These are phyloP conservation scores for Botrytis byssoidea DNA, from an alignment of 2,329 filamentous ascomycete genomes.

Conservation along the genomic window DNA sequence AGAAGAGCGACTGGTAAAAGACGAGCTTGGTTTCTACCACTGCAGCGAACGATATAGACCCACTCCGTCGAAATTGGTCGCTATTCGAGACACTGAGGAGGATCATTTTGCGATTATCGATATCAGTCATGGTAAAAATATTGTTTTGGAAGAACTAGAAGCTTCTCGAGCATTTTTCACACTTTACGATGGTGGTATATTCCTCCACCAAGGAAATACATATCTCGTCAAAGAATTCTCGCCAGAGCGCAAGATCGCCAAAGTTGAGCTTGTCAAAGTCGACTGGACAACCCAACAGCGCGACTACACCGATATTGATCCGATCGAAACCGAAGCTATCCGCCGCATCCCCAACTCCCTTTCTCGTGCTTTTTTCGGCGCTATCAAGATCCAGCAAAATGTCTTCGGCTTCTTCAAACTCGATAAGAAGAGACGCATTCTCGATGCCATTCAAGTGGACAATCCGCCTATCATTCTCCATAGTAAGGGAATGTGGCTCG, in stretches of 20 bases:
- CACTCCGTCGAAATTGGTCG: conserved; percentile 75
- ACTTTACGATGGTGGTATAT: conserved; percentile 95
- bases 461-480: conserved; percentile 85
- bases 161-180: conserved; percentile 93
- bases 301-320: conserved; percentile 92
- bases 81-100: conserved; percentile 85
- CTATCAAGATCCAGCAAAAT: conserved; percentile 80
- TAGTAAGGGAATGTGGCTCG: conserved; percentile 93
- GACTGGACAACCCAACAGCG: conserved; percentile 94
- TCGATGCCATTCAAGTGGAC: conserved; percentile 90
- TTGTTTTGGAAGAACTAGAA: conserved; percentile 92
- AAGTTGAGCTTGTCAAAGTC: conserved; percentile 84
- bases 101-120: conserved; percentile 95
- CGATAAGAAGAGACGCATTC: conserved; percentile 78
- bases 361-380: conserved; percentile 78
- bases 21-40: conserved; percentile 81
- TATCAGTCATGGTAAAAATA: conserved; percentile 76
- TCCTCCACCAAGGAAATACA: conserved; percentile 90
- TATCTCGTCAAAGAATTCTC: conserved; percentile 90
- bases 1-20: conserved; percentile 68
- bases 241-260: conserved; percentile 76
- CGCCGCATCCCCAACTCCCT: conserved; percentile 63
- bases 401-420: conserved; percentile 98
- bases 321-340: conserved; percentile 86
- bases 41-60: conserved; percentile 87